phyloP scores from a whole-genome alignment of 306 rosid genomes.

The Sindora glabra region DNA sequence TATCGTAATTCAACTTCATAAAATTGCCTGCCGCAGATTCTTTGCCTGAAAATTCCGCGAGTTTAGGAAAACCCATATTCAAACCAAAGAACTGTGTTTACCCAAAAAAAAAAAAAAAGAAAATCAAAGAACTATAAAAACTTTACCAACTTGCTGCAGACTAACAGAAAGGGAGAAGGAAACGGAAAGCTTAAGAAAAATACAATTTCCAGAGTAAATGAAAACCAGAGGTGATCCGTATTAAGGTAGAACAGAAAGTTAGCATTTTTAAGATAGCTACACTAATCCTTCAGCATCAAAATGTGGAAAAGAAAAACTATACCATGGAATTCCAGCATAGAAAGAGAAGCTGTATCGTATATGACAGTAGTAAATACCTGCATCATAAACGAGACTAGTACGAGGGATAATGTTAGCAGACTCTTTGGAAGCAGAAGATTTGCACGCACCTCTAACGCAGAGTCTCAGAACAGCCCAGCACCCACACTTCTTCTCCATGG shows the following conservation, averaged over 20 bases:
- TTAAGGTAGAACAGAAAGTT: not conserved
- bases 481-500: constrained; percentile 76
- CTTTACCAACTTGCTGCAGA: not conserved
- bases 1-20: constrained; percentile 23
- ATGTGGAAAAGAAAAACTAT: not conserved
- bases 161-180: not conserved
- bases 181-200: not conserved
- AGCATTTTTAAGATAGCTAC: constrained; percentile 17
- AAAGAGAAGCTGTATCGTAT: not conserved
- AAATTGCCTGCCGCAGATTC: constrained; percentile 5
- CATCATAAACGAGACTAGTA: constrained; percentile 80
- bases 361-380: constrained; percentile 40
- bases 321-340: not conserved
- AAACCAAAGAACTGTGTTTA: not conserved
- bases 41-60: constrained; percentile 1
- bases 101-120: no score
- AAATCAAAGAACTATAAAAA: no score
- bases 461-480: constrained; percentile 87
- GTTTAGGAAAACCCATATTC: constrained; percentile 7
- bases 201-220: not conserved
- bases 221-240: constrained; percentile 14
- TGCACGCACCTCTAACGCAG: constrained; percentile 74
- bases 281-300: constrained; percentile 1
- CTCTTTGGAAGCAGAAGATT: constrained; percentile 64
- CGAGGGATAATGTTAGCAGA: constrained; percentile 87